Conservation (phyloP, 192 early-diverging fungal species). For the Diversispora eburnea region DNA sequence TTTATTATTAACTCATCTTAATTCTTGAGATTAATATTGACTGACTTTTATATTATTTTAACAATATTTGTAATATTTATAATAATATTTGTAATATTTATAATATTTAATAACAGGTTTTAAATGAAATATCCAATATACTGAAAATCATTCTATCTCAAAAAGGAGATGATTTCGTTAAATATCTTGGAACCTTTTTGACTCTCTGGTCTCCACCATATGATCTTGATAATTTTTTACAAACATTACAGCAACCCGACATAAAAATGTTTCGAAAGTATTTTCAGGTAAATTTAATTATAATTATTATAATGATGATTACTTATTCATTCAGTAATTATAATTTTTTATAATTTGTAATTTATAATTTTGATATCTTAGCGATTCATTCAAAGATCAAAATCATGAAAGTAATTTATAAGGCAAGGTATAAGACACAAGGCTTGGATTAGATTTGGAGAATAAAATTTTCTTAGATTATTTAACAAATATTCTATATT, state of each 20-base stretch:
- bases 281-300: conserved; percentile 49
- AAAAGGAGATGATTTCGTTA: conserved; percentile 56
- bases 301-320: not conserved
- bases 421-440: too few species aligned
- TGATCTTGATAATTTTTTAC: conserved; percentile 66
- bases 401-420: not conserved
- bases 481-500: too few species aligned
- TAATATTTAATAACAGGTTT: conserved; percentile 28
- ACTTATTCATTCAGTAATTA: not conserved
- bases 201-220: conserved; percentile 51
- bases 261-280: conserved; percentile 69
- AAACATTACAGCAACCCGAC: conserved; percentile 67
- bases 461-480: too few species aligned
- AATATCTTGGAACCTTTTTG: conserved; percentile 57
- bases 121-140: conserved; percentile 55
- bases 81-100: too few species aligned
- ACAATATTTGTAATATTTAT: too few species aligned
- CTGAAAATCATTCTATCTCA: conserved; percentile 53
- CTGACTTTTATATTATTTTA: not conserved
- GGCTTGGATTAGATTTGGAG: too few species aligned
- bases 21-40: conserved; percentile 41
- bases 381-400: conserved; percentile 9
- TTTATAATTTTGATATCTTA: not conserved
- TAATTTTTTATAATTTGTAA: not conserved
- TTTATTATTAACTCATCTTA: conserved; percentile 1